phyloP scores from a whole-genome alignment of 2,329 filamentous ascomycete genomes.

The Cladophialophora carrionii region DNA sequence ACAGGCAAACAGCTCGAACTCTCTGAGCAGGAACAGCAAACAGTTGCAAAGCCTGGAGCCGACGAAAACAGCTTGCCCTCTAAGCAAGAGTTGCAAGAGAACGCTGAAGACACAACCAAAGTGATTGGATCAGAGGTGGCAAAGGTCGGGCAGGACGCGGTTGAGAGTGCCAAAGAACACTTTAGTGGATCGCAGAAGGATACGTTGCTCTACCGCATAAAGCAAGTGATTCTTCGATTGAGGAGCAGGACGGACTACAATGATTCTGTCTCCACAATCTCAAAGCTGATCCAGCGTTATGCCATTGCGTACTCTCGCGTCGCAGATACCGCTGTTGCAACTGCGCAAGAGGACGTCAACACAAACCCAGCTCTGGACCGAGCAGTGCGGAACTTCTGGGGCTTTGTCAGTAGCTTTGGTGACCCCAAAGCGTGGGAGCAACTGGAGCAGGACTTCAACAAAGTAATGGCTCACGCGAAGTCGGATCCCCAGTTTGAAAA shows the following conservation, averaged over 20 bases:
- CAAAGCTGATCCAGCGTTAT: conserved; percentile 76
- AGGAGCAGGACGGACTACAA: conserved; percentile 79
- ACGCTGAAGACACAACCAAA: conserved; percentile 58
- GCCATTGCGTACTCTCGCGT: conserved; percentile 75
- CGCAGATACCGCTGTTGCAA: conserved; percentile 66
- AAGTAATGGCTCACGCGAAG: conserved; percentile 72
- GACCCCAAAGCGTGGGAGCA: conserved; percentile 73
- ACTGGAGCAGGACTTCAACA: conserved; percentile 68
- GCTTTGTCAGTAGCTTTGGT: conserved; percentile 77
- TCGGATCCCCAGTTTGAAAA: conserved; percentile 82
- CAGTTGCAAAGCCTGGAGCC: conserved; percentile 52
- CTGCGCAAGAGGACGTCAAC: conserved; percentile 70
- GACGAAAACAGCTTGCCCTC: conserved; percentile 56
- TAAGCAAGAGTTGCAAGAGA: conserved; percentile 64
- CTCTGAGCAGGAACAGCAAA: conserved; percentile 61
- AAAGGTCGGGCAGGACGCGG: conserved; percentile 59
- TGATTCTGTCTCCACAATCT: conserved; percentile 79
- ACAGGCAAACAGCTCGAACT: conserved; percentile 75
- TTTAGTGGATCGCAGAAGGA: conserved; percentile 72
- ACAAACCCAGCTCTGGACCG: conserved; percentile 74
- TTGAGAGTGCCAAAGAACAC: conserved; percentile 74
- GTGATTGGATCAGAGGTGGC: conserved; percentile 45
- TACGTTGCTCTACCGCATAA: conserved; percentile 73
- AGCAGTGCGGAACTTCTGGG: conserved; percentile 79
- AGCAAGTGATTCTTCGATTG: conserved; percentile 73